A percentile compares a stretch with the other conserved stretches of the same genome.
phyloP scores from a whole-genome alignment of 345 rosid genomes.

The Gynandropsis gynandra region DNA sequence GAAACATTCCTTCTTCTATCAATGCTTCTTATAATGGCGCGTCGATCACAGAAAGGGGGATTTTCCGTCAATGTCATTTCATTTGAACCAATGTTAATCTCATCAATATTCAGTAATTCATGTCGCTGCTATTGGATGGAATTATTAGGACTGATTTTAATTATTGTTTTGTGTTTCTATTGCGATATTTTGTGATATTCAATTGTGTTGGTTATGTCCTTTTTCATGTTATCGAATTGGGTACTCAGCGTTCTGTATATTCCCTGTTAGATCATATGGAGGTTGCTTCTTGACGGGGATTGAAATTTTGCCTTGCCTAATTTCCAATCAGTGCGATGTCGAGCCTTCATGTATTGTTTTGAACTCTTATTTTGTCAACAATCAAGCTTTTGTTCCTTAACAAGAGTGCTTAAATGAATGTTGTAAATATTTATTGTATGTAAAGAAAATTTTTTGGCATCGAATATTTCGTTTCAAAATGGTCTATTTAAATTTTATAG shows the following conservation, averaged over 20 bases:
- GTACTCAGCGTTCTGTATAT: slow-evolving; percentile 26
- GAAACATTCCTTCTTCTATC: too few species aligned
- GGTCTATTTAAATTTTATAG: too few species aligned
- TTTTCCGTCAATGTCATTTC: neutral
- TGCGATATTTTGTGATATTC: neutral
- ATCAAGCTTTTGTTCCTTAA: neutral
- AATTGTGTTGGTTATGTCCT: neutral
- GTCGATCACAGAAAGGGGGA: neutral
- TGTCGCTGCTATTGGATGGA: neutral
- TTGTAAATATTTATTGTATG: too few species aligned
- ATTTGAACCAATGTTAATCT: slow-evolving; percentile 2
- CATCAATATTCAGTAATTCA: neutral
- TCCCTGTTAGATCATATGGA: slow-evolving; percentile 33
- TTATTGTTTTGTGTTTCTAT: neutral
- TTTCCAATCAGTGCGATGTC: slow-evolving; percentile 70
- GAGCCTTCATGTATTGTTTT: slow-evolving; percentile 69
- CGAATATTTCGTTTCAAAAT: too few species aligned
- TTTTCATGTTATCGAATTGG: slow-evolving; percentile 34
- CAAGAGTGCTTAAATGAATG: too few species aligned
- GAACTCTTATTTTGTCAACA: neutral
- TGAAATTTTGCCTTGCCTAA: slow-evolving; percentile 44
- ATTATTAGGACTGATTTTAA: slow-evolving; percentile 6
- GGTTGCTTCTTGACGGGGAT: slow-evolving; percentile 41
- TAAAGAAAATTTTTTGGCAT: too few species aligned
- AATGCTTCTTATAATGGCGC: too few species aligned